Conservation (phyloP, 495 filamentous ascomycete species). For the Lophium mytilinum region DNA sequence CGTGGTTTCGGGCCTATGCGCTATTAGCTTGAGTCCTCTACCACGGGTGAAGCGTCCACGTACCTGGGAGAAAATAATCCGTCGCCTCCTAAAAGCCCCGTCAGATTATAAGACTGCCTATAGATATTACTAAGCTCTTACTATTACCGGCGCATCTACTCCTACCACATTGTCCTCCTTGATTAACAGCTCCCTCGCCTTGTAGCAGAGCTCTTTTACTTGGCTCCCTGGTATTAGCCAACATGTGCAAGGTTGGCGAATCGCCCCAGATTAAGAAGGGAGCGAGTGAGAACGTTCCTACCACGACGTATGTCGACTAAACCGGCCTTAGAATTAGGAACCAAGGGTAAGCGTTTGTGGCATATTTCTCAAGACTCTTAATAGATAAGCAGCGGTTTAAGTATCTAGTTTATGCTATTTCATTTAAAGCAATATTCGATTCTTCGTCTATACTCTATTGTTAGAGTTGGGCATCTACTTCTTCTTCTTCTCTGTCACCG, state of each 20-base stretch:
- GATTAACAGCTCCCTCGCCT: slow-evolving; percentile 90
- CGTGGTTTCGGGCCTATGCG: too few species aligned
- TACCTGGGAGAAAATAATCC: slow-evolving; percentile 79
- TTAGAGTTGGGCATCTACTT: too few species aligned
- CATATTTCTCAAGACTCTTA: too few species aligned
- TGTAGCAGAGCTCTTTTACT: slow-evolving; percentile 95
- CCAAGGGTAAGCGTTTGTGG: too few species aligned
- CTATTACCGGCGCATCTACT: slow-evolving; percentile 90
- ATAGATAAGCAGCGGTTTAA: too few species aligned
- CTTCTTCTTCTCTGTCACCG: too few species aligned
- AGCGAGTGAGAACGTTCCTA: too few species aligned
- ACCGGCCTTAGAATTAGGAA: too few species aligned
- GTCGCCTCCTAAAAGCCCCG: slow-evolving; percentile 98
- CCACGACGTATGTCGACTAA: too few species aligned
- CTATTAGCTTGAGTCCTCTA: neutral
- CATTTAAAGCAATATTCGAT: too few species aligned
- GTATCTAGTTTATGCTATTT: too few species aligned
- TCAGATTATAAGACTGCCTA: slow-evolving; percentile 79
- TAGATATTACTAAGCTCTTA: slow-evolving; percentile 73
- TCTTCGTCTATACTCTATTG: too few species aligned
- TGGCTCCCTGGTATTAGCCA: slow-evolving; percentile 91
- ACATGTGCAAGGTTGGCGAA: slow-evolving; percentile 87
- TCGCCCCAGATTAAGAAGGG: slow-evolving; percentile 78
- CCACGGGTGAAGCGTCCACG: neutral
- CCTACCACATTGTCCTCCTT: slow-evolving; percentile 98